Base-by-base conservation (phyloP, 1,139 yeast genomes). In the Saccharomycopsis crataegensis region DNA sequence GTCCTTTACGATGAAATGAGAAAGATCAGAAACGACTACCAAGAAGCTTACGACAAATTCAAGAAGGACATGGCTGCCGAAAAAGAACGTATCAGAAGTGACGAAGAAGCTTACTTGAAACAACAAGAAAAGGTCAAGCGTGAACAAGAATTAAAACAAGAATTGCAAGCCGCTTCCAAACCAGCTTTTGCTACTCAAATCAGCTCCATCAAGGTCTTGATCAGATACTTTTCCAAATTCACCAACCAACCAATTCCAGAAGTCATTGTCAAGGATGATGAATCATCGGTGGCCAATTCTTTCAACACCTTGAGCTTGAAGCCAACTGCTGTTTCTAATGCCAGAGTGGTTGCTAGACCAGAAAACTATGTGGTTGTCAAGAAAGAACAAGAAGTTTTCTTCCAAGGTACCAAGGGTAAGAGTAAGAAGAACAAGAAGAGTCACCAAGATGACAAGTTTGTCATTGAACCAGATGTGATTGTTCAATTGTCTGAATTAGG, bases 111-210 rank as follows among this genome's bases (percentile, higher is more conserved):
- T 68, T 71, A 75, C 65, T 72, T 76, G 67, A 69, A 74, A 60
- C 71, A 78, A 61, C 81, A 83, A 67, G 84, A 82, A 69, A 77
- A 78, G 65, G 76, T 77, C 57, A 83, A 77, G 67, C 77, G 78
- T 62, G 76, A 81, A 69, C 81, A 80, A 59, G 76, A 78, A 65
- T 83, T 93, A 60, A 89, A 86, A 64, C 74, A 76, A 60, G 78
- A 79, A 64, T 75, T 83, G 68, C 74, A 77, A 55, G 80, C 78
- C 59, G 90, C 90, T 54, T 65, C 69, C 48, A 75, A 77, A 63
- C 96, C 98, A 46, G 98, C 97, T 43, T 91, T 86, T 73, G 81
- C 84, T 58, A 72, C 72, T 49, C 93, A 89, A 71, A 82, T 88
- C 63, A 77, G 75, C 62, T 75, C 84, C 58, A 87, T 93, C 65